Percentiles rank a stretch among this genome's conserved stretches.
Conservation (phyloP, 768 basidiomycete species). For the Kondoa malvinella region DNA sequence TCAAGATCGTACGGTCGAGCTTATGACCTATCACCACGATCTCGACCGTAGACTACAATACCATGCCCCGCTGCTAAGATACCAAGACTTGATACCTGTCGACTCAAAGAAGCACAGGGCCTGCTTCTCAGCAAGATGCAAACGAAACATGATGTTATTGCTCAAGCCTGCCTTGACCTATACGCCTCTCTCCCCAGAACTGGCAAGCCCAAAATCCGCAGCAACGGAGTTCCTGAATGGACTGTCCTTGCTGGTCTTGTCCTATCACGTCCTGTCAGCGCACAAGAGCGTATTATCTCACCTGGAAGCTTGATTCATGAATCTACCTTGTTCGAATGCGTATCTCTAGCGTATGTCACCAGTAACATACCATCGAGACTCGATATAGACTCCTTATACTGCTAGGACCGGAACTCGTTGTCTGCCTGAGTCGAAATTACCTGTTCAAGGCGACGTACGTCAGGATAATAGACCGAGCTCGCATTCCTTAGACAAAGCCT, state of each 20-base stretch:
- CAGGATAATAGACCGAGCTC: not conserved
- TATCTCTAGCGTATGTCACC: not conserved
- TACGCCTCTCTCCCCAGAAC: conserved; percentile 26
- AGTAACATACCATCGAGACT: not conserved
- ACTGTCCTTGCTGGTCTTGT: conserved; percentile 33
- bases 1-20: too few relatives aligned
- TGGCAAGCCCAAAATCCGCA: conserved; percentile 29
- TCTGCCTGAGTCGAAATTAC: conserved; percentile 47
- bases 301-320: conserved; percentile 32
- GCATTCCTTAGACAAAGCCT: not conserved
- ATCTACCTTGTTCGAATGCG: conserved; percentile 13
- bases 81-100: too few relatives aligned
- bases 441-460: conserved; percentile 49
- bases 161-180: conserved; percentile 19
- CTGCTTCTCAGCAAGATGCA: not conserved
- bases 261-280: conserved; percentile 10
- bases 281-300: conserved; percentile 36
- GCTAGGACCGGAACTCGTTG: conserved; percentile 66
- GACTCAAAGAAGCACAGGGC: too few relatives aligned
- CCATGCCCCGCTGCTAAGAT: too few relatives aligned
- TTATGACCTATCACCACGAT: too few relatives aligned
- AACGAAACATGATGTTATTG: conserved; percentile 17
- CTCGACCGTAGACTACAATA: too few relatives aligned
- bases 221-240: conserved; percentile 30
- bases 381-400: conserved; percentile 9